Evolutionary conservation across 352 stramenopile species (phyloP).

Genomic region (Phytopythium boreale): DNA sequence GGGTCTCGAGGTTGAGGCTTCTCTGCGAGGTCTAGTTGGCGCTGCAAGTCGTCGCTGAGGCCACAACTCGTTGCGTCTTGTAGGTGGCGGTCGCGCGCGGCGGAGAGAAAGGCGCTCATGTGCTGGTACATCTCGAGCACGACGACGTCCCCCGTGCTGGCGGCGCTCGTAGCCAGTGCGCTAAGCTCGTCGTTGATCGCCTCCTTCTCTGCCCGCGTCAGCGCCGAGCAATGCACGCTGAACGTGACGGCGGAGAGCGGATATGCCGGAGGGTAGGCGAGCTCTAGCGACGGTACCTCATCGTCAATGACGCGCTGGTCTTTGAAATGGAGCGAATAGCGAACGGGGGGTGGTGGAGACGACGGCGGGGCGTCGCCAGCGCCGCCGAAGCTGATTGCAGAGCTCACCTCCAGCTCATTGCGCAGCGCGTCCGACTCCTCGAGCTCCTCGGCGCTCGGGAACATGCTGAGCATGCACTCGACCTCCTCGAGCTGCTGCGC

Average conservation of each 20-base stretch:
- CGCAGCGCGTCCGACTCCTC: conserved; percentile 25
- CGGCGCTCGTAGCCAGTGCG: conserved; percentile 22
- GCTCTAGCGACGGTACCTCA: conserved; percentile 38
- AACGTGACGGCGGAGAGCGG: conserved; percentile 30
- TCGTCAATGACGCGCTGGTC: conserved; percentile 12
- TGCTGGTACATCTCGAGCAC: conserved; percentile 63
- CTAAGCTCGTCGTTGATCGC: conserved; percentile 31
- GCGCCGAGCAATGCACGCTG: conserved; percentile 46
- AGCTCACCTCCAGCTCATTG: conserved; percentile 13
- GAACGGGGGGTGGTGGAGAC: conserved; percentile 8
- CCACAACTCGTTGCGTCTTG: background rate
- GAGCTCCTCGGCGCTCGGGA: conserved; percentile 42
- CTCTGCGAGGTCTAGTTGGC: background rate
- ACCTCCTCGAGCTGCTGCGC: conserved; percentile 63
- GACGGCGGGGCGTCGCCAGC: background rate
- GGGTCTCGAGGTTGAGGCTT: background rate
- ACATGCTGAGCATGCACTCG: conserved; percentile 81
- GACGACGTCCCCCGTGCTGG: conserved; percentile 35
- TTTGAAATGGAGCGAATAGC: conserved; percentile 48
- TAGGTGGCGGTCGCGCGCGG: conserved; percentile 8
- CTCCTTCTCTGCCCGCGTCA: conserved; percentile 37
- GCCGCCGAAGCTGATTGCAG: conserved; percentile 7
- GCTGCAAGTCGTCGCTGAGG: background rate
- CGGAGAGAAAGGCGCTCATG: conserved; percentile 48
- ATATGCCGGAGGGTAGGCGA: conserved; percentile 44